Evolutionary conservation across 192 early-diverging fungal species (phyloP), one percentile per base, ranked within the genome.

Genomic region (Coemansia sp.): DNA sequence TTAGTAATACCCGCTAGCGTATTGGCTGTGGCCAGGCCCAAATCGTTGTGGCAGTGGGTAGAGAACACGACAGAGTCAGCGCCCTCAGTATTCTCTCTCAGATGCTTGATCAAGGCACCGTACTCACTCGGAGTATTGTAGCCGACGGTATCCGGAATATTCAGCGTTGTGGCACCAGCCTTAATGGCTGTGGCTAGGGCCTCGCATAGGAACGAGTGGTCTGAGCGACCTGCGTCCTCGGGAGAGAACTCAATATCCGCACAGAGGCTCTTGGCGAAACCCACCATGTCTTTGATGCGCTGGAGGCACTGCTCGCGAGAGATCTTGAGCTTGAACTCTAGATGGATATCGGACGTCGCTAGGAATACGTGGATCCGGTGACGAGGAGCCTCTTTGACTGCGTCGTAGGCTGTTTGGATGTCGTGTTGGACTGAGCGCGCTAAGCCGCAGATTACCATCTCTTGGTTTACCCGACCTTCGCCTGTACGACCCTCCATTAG

Each of bases 131-230:
- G 97, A 21, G 86, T 92, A 73, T 92, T 96, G 86, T 97, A 97
- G 0, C 97, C 97, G 28, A 98, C 97, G 0, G 97, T 98, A 73
- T 98, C 96, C n/a, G 96, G 95, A 63, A 98, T 96, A 77, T 98
- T 98, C 58, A 98, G 78, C 6, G 96, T 98, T 2, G 92, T 94
- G 14, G 95, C 96, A 40, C 96, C 97, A 11, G 95, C 95, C 66
- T 87, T 86, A 65, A 95, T 92, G 38, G 96, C 94, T 40, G 87
- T 87, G 4, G 82, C 87, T 23, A 98, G 80, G 13, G 97, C 91
- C 68, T 88, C 67, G 80, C 91, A 92, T 75, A 98, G 74, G 70
- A 98, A 98, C 28, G 89, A 92, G n/a, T 76, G 87, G 73, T 98
- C 96, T 60, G 88, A 90, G 33, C 97, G 86, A 39, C 95, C 95